Conservation (phyloP, 257 asterid species). For the Salvia miltiorrhiza region DNA sequence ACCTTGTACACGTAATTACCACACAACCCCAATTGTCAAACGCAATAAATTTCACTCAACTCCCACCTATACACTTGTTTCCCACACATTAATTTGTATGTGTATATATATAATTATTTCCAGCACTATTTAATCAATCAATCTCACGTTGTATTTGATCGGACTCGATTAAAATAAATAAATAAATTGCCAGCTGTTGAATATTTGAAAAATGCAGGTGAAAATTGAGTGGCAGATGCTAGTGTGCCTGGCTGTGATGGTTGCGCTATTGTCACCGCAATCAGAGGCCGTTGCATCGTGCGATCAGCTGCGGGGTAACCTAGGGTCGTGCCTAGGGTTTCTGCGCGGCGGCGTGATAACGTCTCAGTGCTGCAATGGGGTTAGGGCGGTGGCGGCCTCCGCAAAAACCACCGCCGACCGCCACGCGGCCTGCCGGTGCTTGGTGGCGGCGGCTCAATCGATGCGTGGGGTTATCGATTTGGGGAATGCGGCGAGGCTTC, state of each 20-base stretch:
- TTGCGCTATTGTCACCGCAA: not conserved
- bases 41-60: conserved; percentile 16
- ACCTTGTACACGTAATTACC: conserved; percentile 16
- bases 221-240: not conserved
- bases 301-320: conserved; percentile 1
- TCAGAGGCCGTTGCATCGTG: conserved; percentile 20
- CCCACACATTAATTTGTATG: not conserved
- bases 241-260: conserved; percentile 16
- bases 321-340: conserved; percentile 25
- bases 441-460: conserved; percentile 21
- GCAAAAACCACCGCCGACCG: conserved; percentile 22
- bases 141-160: too few species aligned
- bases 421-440: conserved; percentile 25
- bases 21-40: not conserved
- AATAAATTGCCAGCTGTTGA: too few species aligned
- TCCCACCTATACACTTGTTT: not conserved
- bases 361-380: conserved; percentile 28
- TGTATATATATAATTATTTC: not conserved
- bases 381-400: conserved; percentile 19
- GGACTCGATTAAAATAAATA: too few species aligned
- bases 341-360: conserved; percentile 15
- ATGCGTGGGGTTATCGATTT: not conserved
- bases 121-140: not conserved
- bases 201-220: conserved; percentile 10
- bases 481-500: conserved; percentile 29